phyloP scores from a whole-genome alignment of 1,139 yeast genomes.

The Candida sanyaensis region DNA sequence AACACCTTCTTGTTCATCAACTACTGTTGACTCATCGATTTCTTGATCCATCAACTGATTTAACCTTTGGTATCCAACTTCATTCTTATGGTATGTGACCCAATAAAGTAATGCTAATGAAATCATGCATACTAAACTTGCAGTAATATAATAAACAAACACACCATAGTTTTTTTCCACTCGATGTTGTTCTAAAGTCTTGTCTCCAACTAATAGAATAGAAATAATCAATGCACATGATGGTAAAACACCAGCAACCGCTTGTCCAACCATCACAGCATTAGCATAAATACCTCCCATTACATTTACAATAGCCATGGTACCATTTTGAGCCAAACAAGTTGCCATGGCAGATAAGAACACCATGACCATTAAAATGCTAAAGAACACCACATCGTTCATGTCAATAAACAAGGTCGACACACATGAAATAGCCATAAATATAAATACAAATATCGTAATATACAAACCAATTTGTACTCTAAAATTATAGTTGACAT shows the following conservation, averaged over 20 bases:
- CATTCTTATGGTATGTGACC: slow-evolving; percentile 27
- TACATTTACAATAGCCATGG: slow-evolving; percentile 83
- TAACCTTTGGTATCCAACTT: slow-evolving; percentile 22
- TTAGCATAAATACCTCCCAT: slow-evolving; percentile 79
- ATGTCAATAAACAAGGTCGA: slow-evolving; percentile 37
- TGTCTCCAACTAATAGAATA: slow-evolving; percentile 45
- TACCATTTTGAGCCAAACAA: slow-evolving; percentile 82
- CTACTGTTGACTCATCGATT: slow-evolving; percentile 6
- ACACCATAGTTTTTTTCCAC: slow-evolving; percentile 50
- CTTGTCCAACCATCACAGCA: slow-evolving; percentile 93
- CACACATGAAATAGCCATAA: slow-evolving; percentile 55
- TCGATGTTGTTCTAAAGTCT: slow-evolving; percentile 19
- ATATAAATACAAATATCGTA: slow-evolving; percentile 57
- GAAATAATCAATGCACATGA: slow-evolving; percentile 72
- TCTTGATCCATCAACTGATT: slow-evolving; percentile 16
- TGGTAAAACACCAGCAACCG: slow-evolving; percentile 89
- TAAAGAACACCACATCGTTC: slow-evolving; percentile 44
- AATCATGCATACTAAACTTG: slow-evolving; percentile 58
- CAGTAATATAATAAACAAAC: slow-evolving; percentile 69
- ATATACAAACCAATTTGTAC: slow-evolving; percentile 59
- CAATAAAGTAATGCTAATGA: slow-evolving; percentile 45
- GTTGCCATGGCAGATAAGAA: slow-evolving; percentile 64
- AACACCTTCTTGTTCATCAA: slow-evolving; percentile 12
- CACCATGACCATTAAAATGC: slow-evolving; percentile 57
- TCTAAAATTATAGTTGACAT: slow-evolving; percentile 63